Conservation (phyloP, 805 yeast species). For the Cephaloascus albidus region DNA sequence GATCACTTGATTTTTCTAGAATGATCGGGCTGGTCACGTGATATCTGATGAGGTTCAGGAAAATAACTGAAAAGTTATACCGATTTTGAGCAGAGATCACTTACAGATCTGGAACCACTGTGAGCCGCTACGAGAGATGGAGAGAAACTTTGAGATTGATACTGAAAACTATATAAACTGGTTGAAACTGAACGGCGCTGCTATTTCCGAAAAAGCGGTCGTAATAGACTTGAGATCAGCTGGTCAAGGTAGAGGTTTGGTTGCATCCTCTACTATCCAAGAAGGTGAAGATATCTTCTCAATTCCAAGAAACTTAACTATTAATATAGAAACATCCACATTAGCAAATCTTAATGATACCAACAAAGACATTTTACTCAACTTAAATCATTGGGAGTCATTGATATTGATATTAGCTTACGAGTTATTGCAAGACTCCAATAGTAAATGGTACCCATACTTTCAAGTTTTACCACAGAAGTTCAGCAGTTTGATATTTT, state of each 20-base stretch:
- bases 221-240: constrained; percentile 50
- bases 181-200: constrained; percentile 31
- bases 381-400: constrained; percentile 67
- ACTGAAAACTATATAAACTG: constrained; percentile 36
- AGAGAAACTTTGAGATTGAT: constrained; percentile 3
- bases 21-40: too few species aligned
- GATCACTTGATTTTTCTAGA: too few species aligned
- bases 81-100: too few species aligned
- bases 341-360: constrained; percentile 23
- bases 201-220: constrained; percentile 44
- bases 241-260: constrained; percentile 71
- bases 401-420: constrained; percentile 60
- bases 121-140: too few species aligned
- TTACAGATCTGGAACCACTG: too few species aligned
- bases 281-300: constrained; percentile 59
- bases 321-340: constrained; percentile 53
- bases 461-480: constrained; percentile 59
- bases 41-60: too few species aligned
- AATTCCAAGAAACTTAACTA: constrained; percentile 49
- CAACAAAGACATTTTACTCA: constrained; percentile 22
- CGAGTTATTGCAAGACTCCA: constrained; percentile 37
- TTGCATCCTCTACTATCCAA: constrained; percentile 53
- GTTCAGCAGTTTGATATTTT: constrained; percentile 69
- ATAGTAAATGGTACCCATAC: constrained; percentile 62
- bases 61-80: too few species aligned